Percentiles rank a stretch among this genome's conserved stretches.
Conservation (phyloP, 164 flowering plant species). For the Tinospora cordifolia region DNA sequence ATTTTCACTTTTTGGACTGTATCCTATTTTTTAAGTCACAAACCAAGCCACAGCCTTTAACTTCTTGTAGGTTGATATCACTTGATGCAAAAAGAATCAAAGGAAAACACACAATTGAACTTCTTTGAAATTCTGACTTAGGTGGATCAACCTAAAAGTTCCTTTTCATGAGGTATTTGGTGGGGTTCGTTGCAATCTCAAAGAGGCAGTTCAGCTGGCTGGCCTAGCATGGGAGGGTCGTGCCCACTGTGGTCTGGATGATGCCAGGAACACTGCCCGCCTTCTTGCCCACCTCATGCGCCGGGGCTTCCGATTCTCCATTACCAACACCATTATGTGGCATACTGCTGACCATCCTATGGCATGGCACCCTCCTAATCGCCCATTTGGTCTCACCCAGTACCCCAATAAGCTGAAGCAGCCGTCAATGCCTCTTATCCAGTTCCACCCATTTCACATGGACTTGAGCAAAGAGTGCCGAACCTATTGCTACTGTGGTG, state of each 20-base stretch:
- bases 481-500: constrained; percentile 67
- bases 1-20: too few species aligned
- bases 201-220: constrained; percentile 86
- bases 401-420: constrained; percentile 29
- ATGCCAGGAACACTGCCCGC: constrained; percentile 92
- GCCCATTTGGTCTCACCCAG: constrained; percentile 14
- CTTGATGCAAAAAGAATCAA: neutral
- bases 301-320: constrained; percentile 66
- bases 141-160: constrained; percentile 93
- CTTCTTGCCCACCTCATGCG: constrained; percentile 66
- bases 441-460: constrained; percentile 29
- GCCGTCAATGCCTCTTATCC: constrained; percentile 23
- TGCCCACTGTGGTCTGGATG: constrained; percentile 95
- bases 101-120: neutral
- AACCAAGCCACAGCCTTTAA: neutral
- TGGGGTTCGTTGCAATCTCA: constrained; percentile 68
- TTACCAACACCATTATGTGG: constrained; percentile 69
- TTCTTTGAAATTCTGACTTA: constrained; percentile 18
- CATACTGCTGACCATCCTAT: constrained; percentile 35
- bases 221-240: constrained; percentile 95
- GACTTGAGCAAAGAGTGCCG: constrained; percentile 21
- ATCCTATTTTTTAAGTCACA: too few species aligned
- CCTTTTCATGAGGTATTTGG: constrained; percentile 88
- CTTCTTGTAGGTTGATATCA: neutral
- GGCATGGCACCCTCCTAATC: constrained; percentile 35